Base-by-base conservation (phyloP, 2,329 filamentous ascomycete genomes). In the Domatiomyces globalis region DNA sequence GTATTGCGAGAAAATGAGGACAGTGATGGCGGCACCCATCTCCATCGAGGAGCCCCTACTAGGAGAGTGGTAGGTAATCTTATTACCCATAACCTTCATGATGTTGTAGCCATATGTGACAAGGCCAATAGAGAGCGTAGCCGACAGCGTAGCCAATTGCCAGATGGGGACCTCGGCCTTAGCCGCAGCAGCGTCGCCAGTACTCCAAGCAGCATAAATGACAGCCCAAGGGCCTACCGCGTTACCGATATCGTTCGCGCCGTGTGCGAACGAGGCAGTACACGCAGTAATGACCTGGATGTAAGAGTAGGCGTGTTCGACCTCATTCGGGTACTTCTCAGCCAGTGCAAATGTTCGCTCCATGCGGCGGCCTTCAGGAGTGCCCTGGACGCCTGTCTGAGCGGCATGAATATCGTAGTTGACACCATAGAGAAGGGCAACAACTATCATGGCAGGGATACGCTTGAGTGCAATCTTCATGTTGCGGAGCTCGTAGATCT, bases 41-140 rank as follows among this genome's bases (percentile, higher is more conserved):
- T 88, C 84, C 84, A 88, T 88, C 48, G 82, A 86, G 60, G 71
- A 85, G 49, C 72, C 74, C 60, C 75, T 64, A 57, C 66, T 72
- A 4, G 76, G 76, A 2, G 75, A 78, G 66, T 85, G 81, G 67
- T 84, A 84, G 52, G 83, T 86, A 65, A 85, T 81, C 68, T 84
- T 84, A 74, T 87, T 88, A 49, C 84, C 84, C 83, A 87, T 87
- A 80, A 77, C 80, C 71, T 85, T 86, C 83, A 87, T 87, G 69
- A 87, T 87, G 72, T 87, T 87, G 72, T 87, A 87, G 8, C 84
- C 84, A 61, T 87, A 87, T 12, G 83, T 87, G 63, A 81, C 73
- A 52, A 87, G 73, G 59, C 84, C 84, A 43, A 81, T 56, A 46
- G 75, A 85, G 63, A 87, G 81, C 42, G 73, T 78, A 1, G 72